Evolutionary conservation across 2,329 filamentous ascomycete genomes (phyloP), one percentile per base, ranked within the genome.

Genomic region (Spiromastix sp.): DNA sequence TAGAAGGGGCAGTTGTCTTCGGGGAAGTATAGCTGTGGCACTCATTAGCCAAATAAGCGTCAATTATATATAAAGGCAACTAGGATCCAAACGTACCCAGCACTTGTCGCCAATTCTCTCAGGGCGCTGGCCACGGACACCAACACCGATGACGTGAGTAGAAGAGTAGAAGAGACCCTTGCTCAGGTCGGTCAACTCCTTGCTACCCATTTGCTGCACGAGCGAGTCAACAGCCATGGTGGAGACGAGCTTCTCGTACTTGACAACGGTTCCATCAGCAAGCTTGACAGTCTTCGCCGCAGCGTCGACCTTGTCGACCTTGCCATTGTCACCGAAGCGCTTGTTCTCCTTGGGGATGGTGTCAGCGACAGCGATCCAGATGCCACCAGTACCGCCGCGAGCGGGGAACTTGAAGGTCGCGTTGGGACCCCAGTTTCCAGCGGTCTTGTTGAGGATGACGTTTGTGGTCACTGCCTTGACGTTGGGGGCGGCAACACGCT

Each of bases 1-100:
- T 98, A 98, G 74, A 98, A 98, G 59, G 86, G 86, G 72, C 86
- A 95, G 74, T 98, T 81, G 63, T 94, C 82, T 65, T 98, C 91
- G 44, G 91, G 91, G 78, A 96, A 98, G 77, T 98, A 98, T 48
- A 98, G 72, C 79, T 81, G 31, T 32, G 9, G 38, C 21, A 24
- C 7, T n/a, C n/a, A n/a, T n/a, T n/a, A 7, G 36, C 19, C 2
- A 19, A n/a, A 11, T 13, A 30, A 24, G 34, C 39, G 17, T 39
- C 9, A n/a, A 6, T 32, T 20, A 32, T 18, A 20, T 17, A 8
- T 32, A 8, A 8, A 18, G 30, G 30, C 8, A 18, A 32, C 5
- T 6, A 17, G 18, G 9, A 9, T 9, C n/a, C 4, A 28, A 16
- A 56, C 74, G 58, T 68, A 81, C 75, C 87, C 91, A 98, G 79